A percentile compares a stretch with the other conserved stretches of the same genome.
Evolutionary conservation across 345 rosid species (phyloP).

Genomic region (Kandelia obovata): DNA sequence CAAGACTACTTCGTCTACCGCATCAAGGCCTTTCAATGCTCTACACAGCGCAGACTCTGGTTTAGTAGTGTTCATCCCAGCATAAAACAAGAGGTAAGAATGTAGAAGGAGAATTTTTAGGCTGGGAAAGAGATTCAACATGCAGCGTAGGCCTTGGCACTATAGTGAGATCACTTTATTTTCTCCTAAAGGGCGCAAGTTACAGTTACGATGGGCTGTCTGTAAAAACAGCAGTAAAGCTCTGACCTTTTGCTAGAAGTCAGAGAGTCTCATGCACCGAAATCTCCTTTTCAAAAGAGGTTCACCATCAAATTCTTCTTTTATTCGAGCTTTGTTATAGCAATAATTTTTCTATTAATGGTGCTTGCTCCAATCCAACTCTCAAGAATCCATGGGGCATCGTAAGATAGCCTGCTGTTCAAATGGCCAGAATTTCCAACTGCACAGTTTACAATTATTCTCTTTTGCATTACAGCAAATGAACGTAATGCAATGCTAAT

Average conservation of each 20-base stretch:
- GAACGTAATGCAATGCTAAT: slow-evolving; percentile 22
- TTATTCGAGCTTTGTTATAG: too few relatives aligned
- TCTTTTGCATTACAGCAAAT: slow-evolving; percentile 29
- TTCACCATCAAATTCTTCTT: too few relatives aligned
- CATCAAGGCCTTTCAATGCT: neutral
- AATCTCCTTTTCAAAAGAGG: too few relatives aligned
- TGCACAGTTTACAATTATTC: slow-evolving; percentile 32
- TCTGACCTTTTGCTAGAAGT: too few relatives aligned
- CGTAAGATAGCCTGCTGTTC: slow-evolving; percentile 17
- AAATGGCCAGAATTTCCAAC: slow-evolving; percentile 36
- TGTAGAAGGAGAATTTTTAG: neutral
- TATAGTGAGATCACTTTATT: too few relatives aligned
- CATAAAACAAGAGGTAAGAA: neutral
- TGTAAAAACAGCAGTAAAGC: too few relatives aligned
- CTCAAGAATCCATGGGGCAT: slow-evolving; percentile 37
- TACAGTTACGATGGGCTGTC: too few relatives aligned
- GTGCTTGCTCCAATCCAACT: slow-evolving; percentile 37
- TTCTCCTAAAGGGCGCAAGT: too few relatives aligned
- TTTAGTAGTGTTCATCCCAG: neutral
- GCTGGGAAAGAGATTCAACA: neutral
- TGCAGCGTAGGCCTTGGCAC: neutral
- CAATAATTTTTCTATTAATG: slow-evolving; percentile 21
- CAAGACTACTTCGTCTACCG: neutral
- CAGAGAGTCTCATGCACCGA: too few relatives aligned
- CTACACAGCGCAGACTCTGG: neutral